Evolutionary conservation across 2,329 filamentous ascomycete species (phyloP).

Genomic region (Intubia oerlemansii): DNA sequence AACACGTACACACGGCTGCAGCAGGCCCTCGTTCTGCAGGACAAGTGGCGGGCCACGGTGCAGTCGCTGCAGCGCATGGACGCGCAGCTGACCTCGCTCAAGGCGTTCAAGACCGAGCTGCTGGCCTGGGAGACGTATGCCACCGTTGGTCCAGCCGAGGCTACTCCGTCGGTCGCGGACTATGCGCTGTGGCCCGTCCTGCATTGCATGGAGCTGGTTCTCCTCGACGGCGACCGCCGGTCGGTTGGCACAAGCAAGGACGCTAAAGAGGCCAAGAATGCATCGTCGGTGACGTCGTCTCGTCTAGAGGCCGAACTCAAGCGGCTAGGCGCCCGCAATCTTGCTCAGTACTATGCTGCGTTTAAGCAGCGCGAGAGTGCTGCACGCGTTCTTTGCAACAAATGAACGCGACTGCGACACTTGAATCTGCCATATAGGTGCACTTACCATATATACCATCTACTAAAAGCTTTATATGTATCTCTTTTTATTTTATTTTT

Average conservation of each 20-base stretch:
- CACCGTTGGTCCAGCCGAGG: conserved; percentile 17
- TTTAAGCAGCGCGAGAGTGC: conserved; percentile 2
- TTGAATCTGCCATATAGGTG: too few species aligned
- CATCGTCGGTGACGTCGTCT: not conserved
- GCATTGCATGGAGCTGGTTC: conserved; percentile 20
- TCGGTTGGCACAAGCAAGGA: conserved; percentile 11
- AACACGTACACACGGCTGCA: conserved; percentile 22
- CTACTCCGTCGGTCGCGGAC: conserved; percentile 24
- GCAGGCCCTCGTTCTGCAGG: conserved; percentile 16
- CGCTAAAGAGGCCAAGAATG: not conserved
- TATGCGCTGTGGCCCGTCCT: conserved; percentile 36
- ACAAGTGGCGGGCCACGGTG: conserved; percentile 14
- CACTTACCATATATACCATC: too few species aligned
- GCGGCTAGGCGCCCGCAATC: conserved; percentile 9
- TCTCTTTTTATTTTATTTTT: too few species aligned
- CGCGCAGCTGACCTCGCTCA: conserved; percentile 5
- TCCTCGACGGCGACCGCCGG: too few species aligned
- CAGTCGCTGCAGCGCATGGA: not conserved
- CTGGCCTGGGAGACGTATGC: conserved; percentile 19
- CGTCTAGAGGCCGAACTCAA: conserved; percentile 10
- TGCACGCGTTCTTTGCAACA: too few species aligned
- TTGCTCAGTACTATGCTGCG: conserved; percentile 17
- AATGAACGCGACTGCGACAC: too few species aligned
- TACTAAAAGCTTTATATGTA: too few species aligned
- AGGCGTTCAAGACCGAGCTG: conserved; percentile 14